Evolutionary conservation across 768 basidiomycete genomes (phyloP).

Genomic region (Psilocybe tampanensis): DNA sequence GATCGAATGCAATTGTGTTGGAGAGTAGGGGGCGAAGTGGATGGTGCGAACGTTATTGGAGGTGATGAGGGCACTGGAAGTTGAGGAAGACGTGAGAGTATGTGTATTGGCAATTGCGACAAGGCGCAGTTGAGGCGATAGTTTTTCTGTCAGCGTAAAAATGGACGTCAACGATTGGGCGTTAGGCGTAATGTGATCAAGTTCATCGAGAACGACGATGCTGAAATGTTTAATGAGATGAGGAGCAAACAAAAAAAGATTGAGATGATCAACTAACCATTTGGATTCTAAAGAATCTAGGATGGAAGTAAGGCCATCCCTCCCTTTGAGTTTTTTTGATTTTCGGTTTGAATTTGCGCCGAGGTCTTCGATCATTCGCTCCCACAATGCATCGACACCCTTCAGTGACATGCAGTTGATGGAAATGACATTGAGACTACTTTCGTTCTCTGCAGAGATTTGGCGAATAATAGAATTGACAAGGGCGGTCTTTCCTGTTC

Average conservation of each 20-base stretch:
- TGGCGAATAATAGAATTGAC: conserved; percentile 64
- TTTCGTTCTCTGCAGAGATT: conserved; percentile 33
- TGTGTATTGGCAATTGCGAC: conserved; percentile 92
- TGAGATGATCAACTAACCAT: conserved; percentile 51
- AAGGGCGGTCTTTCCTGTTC: conserved; percentile 90
- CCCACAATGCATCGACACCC: conserved; percentile 71
- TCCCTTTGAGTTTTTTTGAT: conserved; percentile 46
- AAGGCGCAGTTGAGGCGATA: conserved; percentile 58
- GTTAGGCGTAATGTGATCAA: conserved; percentile 77
- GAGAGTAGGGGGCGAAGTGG: conserved; percentile 82
- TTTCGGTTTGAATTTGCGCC: conserved; percentile 36
- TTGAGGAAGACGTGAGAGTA: conserved; percentile 66
- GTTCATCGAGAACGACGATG: conserved; percentile 82
- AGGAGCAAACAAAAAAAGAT: neutral
- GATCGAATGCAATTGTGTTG: conserved; percentile 70
- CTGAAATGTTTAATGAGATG: conserved; percentile 36
- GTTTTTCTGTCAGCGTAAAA: conserved; percentile 65
- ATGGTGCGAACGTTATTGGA: conserved; percentile 58
- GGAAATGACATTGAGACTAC: conserved; percentile 49
- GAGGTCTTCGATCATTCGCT: conserved; percentile 63
- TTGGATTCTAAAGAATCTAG: conserved; percentile 47
- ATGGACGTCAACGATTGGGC: conserved; percentile 59
- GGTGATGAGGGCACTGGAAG: conserved; percentile 34
- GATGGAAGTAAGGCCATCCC: conserved; percentile 48
- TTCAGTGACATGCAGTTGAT: conserved; percentile 85